Evolutionary conservation across 768 basidiomycete genomes (phyloP).

Genomic region (Termitomyces sp.): DNA sequence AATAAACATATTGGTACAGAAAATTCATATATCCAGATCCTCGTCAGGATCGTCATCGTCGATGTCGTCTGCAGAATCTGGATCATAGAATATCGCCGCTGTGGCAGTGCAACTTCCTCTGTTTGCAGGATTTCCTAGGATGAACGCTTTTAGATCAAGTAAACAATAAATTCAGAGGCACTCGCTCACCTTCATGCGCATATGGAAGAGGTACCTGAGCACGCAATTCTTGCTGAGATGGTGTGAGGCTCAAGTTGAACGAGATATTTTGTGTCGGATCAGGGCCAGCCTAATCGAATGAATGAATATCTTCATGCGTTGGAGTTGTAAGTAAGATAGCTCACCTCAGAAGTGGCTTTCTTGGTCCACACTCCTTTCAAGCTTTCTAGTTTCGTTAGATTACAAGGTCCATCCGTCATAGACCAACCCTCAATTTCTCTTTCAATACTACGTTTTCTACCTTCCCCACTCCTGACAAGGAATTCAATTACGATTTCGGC

Average conservation of each 20-base stretch:
- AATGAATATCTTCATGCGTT: background rate
- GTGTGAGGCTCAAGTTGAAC: slow-evolving; percentile 85
- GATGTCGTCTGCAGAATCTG: slow-evolving; percentile 90
- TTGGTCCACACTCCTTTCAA: slow-evolving; percentile 44
- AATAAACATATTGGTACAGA: background rate
- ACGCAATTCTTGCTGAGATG: slow-evolving; percentile 72
- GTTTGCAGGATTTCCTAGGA: slow-evolving; percentile 27
- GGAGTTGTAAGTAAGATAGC: slow-evolving; percentile 1
- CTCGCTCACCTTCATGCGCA: slow-evolving; percentile 65
- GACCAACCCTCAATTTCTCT: slow-evolving; percentile 64
- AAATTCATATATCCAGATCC: slow-evolving; percentile 71
- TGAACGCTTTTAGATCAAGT: background rate
- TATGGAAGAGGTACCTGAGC: slow-evolving; percentile 88
- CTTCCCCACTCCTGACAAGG: slow-evolving; percentile 40
- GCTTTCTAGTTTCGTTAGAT: slow-evolving; percentile 43
- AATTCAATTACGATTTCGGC: slow-evolving; percentile 60
- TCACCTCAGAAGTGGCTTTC: slow-evolving; percentile 28
- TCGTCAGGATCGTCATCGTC: slow-evolving; percentile 97
- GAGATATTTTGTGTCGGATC: slow-evolving; percentile 69
- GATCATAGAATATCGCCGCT: slow-evolving; percentile 76
- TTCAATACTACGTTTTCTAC: slow-evolving; percentile 50
- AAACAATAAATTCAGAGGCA: background rate
- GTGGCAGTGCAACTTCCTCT: slow-evolving; percentile 14
- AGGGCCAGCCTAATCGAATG: slow-evolving; percentile 23
- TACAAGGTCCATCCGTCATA: slow-evolving; percentile 28